Evolutionary conservation across 345 rosid species (phyloP).

Genomic region (Eucalyptus urophylla): DNA sequence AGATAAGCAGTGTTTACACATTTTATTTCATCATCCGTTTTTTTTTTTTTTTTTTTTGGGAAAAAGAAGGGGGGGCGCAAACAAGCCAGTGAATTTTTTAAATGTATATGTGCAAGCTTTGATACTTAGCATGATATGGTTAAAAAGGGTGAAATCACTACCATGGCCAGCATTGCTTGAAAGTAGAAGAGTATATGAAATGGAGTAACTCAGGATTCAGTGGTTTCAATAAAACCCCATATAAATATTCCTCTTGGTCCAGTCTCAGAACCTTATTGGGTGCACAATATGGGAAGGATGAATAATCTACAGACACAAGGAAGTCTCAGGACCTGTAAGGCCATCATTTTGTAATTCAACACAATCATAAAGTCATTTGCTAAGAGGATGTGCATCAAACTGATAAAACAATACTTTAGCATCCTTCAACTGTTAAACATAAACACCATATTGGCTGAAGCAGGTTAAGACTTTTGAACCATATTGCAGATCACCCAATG

Average conservation of each 20-base stretch:
- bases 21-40: not conserved
- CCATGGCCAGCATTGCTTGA: not conserved
- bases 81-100: not conserved
- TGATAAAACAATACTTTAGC: not conserved
- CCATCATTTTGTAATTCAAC: not conserved
- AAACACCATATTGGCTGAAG: not conserved
- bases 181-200: not conserved
- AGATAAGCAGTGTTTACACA: not conserved
- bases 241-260: not conserved
- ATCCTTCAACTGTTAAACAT: not conserved
- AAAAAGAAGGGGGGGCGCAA: fast-evolving
- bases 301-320: not conserved
- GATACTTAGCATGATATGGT: not conserved
- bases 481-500: not conserved
- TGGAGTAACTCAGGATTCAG: not conserved
- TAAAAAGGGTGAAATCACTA: not conserved
- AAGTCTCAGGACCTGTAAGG: not conserved
- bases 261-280: not conserved
- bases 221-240: not conserved
- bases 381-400: not conserved
- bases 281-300: not conserved
- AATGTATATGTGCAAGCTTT: not conserved
- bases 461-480: not conserved
- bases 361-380: not conserved
- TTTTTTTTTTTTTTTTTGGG: not conserved